These are phyloP conservation scores for Dissoconium aciculare DNA, from an alignment of 2,329 filamentous ascomycete species.

Conservation along the genomic window DNA sequence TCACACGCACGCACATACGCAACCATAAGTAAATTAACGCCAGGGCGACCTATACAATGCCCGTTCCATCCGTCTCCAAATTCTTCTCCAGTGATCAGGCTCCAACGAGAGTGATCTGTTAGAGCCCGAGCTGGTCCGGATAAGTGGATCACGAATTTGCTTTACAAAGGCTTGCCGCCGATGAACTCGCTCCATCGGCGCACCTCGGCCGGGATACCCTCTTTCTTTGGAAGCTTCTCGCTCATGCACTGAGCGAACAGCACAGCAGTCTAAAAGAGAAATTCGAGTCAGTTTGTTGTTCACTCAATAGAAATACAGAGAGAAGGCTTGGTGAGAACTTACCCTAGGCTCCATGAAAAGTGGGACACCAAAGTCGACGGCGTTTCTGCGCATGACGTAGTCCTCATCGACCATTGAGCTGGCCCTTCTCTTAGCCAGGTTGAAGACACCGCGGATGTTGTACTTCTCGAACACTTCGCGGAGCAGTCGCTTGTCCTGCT, in stretches of 20 bases:
- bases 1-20: too few species aligned
- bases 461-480: conserved; percentile 94
- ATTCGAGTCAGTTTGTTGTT: conserved; percentile 8
- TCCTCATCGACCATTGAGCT: conserved; percentile 81
- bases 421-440: conserved; percentile 69
- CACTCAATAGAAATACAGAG: neutral
- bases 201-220: conserved; percentile 83
- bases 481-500: conserved; percentile 84
- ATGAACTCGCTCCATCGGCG: conserved; percentile 92
- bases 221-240: conserved; percentile 78
- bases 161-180: conserved; percentile 63
- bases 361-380: conserved; percentile 93
- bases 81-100: too few species aligned
- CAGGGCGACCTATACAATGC: too few species aligned
- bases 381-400: conserved; percentile 91
- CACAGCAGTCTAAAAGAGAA: conserved; percentile 57
- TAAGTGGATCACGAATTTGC: too few species aligned
- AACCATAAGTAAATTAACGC: too few species aligned
- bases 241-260: conserved; percentile 96
- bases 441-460: conserved; percentile 91
- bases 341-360: conserved; percentile 98
- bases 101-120: too few species aligned
- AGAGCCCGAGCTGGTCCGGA: too few species aligned
- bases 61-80: too few species aligned
- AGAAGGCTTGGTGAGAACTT: conserved; percentile 26